Base-by-base conservation (phyloP, 306 rosid species). In the Glycine tomentella region DNA sequence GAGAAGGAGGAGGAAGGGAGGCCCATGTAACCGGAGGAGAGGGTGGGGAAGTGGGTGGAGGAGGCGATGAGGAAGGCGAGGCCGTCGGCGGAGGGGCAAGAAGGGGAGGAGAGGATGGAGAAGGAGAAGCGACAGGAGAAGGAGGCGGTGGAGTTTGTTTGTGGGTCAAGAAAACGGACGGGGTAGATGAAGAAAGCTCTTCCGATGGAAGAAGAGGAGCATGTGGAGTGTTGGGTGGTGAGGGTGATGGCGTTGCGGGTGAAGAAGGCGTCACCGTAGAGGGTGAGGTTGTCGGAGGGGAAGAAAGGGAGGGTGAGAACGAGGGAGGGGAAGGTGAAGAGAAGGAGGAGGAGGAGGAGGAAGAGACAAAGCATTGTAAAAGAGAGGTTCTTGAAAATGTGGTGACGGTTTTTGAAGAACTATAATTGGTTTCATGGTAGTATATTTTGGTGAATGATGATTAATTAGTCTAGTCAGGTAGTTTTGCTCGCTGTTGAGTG, bases 251-350 rank as follows among this genome's bases (percentile, higher is more conserved):
- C 72, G 49, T 75, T 78, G 80, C 88, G 80, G 13, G 68, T 58
- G 87, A 86, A 83, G 56, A 69, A 86, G 34, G 98, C 97, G 53
- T 94, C 97, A 8, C 94, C 94, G 7, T 72, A 89, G 87, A 95
- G 91, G 44, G 97, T 92, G 65, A 95, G 55, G 70, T 90, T 91
- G 15, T 81, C 67, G 5, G 81, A 74, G 8, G 86, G 85, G 62
- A 46, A 78, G 82, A 73, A 76, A 75, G 89, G 70, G 77, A 38
- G 4, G 13, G 92, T 82, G 25, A 50, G 72, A 16, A 56, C 33
- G 40, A 36, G 3, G 3, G 86, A 71, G 17, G 72, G 68, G 9
- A 72, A 7, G 85, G 36, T 62, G 64, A 77, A 2, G 81, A 86
- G 15, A 81, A 7, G 14, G 85, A 65, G 82, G 86, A 49, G 25